Percentiles rank a stretch among this genome's conserved stretches.
These are phyloP conservation scores for Vaccinium vitisidaea DNA, from an alignment of 148 eudicot species.

Conservation along the genomic window DNA sequence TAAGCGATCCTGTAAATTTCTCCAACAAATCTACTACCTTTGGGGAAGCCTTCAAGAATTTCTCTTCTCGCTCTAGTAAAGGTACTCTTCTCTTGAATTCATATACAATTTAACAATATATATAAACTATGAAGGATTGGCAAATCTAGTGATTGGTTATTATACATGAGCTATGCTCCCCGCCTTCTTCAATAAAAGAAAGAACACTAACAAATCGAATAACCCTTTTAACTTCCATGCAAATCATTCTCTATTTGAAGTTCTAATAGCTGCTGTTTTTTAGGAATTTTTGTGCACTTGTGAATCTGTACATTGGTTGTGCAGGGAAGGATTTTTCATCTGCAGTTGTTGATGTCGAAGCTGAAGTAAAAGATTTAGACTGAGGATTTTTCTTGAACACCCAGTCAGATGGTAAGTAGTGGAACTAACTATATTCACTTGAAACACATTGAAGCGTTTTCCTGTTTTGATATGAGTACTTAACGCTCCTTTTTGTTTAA, in stretches of 20 bases:
- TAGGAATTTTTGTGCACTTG: neutral
- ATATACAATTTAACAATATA: neutral
- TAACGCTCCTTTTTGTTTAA: neutral
- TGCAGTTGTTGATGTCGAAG: constrained; percentile 74
- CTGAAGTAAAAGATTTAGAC: constrained; percentile 75
- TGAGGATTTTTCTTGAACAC: constrained; percentile 25
- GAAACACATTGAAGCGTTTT: neutral
- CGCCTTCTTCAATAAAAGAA: neutral
- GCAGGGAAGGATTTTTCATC: constrained; percentile 53
- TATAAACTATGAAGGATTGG: neutral
- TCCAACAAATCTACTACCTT: constrained; percentile 58
- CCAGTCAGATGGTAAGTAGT: constrained; percentile 12
- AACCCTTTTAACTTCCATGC: neutral
- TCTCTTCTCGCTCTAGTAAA: constrained; percentile 48
- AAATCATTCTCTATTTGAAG: neutral
- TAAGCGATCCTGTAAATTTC: constrained; percentile 66
- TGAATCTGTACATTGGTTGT: constrained; percentile 2
- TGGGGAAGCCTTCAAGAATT: constrained; percentile 54
- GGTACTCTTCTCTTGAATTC: constrained; percentile 37
- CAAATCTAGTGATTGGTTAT: neutral
- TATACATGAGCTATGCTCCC: neutral
- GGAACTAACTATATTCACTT: neutral
- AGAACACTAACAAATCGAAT: neutral
- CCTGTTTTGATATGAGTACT: neutral
- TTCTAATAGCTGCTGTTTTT: neutral